Base-by-base conservation (phyloP, 164 flowering plant genomes). In the Annona cherimola region DNA sequence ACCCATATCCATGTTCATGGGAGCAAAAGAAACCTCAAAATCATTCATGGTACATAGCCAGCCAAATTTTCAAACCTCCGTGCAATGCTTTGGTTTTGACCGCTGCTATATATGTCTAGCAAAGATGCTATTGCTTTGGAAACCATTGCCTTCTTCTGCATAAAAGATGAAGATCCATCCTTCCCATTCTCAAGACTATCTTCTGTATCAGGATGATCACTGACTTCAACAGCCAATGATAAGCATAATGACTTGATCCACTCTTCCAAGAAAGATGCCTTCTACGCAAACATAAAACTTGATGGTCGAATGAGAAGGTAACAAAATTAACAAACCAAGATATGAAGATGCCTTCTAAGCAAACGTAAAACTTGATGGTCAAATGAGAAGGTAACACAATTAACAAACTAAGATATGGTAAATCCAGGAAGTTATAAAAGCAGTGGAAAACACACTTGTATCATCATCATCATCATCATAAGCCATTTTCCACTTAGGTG, bases 231-330 rank as follows among this genome's bases (percentile, higher is more conserved):
- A 50, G 65, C 82, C 42, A 88, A 66, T 66, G 89, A 86, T 12
- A 76, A 75, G 77, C 88, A 83, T 46, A 90, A 69, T 44, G 11
- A 74, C 78, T 79, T 82, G 42, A 91, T 76, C 98, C 98, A 93
- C 44, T 83, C 85, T 81, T 91, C 97, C 14, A 93, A 76, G 70
- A 89, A 89, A 8, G 85, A 67, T 4, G 90, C 84, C 84, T 93
- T 93, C 96, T 93, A 68, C 9, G 67, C 8, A 45, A 67, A 57
- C 26, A 64, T 4, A 35, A 71, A 4, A 57, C 59, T 18, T 40
- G 11, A 35, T 20, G 20, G 20, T 0, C 12, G 14, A 57, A 9
- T 14, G 9, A 39, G 18, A 14, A 16, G n/a, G 0, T 14, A 59
- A 3, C 57, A 50, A 50, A 7, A 26, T 39, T 57, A 19, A 16